Conservation (phyloP, 2,329 filamentous ascomycete genomes). For the Emmonsia crescens region DNA sequence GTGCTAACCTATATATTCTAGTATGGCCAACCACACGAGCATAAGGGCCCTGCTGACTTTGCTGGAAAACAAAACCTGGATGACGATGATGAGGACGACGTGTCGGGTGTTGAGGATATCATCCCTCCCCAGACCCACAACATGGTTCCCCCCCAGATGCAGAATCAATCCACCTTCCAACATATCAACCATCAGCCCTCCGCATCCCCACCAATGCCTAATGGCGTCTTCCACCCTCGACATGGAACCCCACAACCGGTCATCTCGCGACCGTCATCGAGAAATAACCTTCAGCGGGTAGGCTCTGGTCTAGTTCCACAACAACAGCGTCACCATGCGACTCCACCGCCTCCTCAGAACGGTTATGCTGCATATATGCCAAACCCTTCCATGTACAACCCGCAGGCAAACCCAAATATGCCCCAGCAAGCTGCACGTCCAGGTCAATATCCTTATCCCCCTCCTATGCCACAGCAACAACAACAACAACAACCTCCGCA, state of each 20-base stretch:
- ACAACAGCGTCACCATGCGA: conserved; percentile 47
- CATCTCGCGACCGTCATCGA: conserved; percentile 65
- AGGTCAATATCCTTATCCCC: conserved; percentile 31
- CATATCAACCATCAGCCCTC: conserved; percentile 79
- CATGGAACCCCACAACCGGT: conserved; percentile 73
- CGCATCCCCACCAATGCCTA: conserved; percentile 77
- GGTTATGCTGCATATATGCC: conserved; percentile 75
- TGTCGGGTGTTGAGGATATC: conserved; percentile 57
- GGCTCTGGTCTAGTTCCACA: conserved; percentile 63
- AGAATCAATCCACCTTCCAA: conserved; percentile 58
- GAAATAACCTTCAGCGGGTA: conserved; percentile 65
- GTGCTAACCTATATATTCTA: conserved; percentile 29
- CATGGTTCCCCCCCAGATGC: conserved; percentile 61
- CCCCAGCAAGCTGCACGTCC: conserved; percentile 38
- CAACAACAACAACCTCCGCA: conserved; percentile 1
- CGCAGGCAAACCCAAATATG: conserved; percentile 40
- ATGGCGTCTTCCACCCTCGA: conserved; percentile 61
- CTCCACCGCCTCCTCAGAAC: conserved; percentile 48
- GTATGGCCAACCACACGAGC: conserved; percentile 89
- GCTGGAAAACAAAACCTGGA: conserved; percentile 64
- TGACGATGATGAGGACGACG: conserved; percentile 72
- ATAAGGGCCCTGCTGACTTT: conserved; percentile 91
- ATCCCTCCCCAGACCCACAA: conserved; percentile 38
- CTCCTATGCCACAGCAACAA: conserved; percentile 15
- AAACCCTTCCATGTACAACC: conserved; percentile 76